These are phyloP conservation scores for Sporothrix variecibatus DNA, from an alignment of 2,329 filamentous ascomycete genomes.

Conservation along the genomic window DNA sequence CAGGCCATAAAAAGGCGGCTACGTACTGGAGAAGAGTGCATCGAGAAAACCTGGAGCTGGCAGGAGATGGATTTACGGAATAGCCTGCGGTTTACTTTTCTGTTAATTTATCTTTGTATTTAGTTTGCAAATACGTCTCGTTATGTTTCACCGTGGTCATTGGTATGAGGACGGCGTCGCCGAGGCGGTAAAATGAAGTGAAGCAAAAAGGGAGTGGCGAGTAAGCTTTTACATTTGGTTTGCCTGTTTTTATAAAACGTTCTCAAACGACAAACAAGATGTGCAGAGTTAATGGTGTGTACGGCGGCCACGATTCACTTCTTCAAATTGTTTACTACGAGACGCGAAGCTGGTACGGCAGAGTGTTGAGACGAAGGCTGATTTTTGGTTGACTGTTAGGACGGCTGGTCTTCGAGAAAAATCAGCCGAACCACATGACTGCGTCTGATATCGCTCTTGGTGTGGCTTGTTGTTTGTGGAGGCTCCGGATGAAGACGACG, in stretches of 20 bases:
- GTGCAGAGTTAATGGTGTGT: neutral
- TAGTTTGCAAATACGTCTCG: neutral
- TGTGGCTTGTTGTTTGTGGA: neutral
- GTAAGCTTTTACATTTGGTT: neutral
- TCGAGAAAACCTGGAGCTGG: neutral
- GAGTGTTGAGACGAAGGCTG: slow-evolving; percentile 3
- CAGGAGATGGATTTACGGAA: neutral
- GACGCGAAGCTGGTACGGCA: neutral
- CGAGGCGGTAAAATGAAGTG: neutral
- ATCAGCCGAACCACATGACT: slow-evolving; percentile 1
- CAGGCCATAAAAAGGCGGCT: neutral
- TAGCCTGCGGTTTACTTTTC: neutral
- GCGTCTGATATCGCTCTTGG: neutral
- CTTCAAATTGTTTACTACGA: neutral
- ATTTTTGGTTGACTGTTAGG: neutral
- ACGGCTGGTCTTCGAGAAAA: neutral
- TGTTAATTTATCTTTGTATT: too few species aligned
- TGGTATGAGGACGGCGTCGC: neutral
- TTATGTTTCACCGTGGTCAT: neutral
- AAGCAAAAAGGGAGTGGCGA: neutral
- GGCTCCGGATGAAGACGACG: neutral
- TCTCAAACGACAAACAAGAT: neutral
- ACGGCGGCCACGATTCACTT: too few species aligned
- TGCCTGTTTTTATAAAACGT: slow-evolving; percentile 14
- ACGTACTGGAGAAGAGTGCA: neutral